Conservation (phyloP, 2,329 filamentous ascomycete genomes). For the Penicillium sp. region DNA sequence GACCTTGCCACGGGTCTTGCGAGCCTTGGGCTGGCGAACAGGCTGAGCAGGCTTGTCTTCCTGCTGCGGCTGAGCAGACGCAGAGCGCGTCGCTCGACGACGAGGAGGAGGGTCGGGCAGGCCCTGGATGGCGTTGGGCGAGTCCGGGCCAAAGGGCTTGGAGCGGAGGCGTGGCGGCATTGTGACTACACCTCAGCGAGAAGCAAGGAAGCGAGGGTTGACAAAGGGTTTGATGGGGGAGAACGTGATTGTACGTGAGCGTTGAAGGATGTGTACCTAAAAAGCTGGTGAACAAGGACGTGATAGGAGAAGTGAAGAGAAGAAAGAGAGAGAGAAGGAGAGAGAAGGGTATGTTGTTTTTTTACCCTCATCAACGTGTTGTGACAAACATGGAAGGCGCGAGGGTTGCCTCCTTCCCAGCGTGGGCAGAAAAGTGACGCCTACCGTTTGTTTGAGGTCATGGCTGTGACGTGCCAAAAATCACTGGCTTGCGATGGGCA, state of each 20-base stretch:
- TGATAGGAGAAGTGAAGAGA: background rate
- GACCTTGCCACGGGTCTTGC: slow-evolving; percentile 11
- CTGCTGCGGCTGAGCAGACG: slow-evolving; percentile 20
- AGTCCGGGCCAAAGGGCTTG: slow-evolving; percentile 37
- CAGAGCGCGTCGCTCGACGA: slow-evolving; percentile 21
- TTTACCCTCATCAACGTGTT: background rate
- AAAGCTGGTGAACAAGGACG: background rate
- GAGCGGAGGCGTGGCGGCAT: slow-evolving; percentile 42
- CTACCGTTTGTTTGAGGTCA: slow-evolving; percentile 1
- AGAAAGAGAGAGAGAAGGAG: background rate
- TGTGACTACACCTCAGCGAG: slow-evolving; percentile 12
- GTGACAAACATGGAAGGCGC: background rate
- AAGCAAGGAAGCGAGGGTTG: background rate
- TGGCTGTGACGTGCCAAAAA: slow-evolving; percentile 9
- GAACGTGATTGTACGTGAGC: background rate
- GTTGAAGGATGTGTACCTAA: background rate
- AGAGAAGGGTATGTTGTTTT: background rate
- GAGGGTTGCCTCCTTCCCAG: background rate
- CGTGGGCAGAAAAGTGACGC: background rate
- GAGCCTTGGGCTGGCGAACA: slow-evolving; percentile 6
- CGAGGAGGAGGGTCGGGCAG: slow-evolving; percentile 13
- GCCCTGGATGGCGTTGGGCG: slow-evolving; percentile 28
- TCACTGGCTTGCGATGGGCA: slow-evolving; percentile 8
- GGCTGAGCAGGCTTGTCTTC: slow-evolving; percentile 8
- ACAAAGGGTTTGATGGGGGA: background rate